Conservation (phyloP, 768 basidiomycete species). For the Lanmaoa rubissima region DNA sequence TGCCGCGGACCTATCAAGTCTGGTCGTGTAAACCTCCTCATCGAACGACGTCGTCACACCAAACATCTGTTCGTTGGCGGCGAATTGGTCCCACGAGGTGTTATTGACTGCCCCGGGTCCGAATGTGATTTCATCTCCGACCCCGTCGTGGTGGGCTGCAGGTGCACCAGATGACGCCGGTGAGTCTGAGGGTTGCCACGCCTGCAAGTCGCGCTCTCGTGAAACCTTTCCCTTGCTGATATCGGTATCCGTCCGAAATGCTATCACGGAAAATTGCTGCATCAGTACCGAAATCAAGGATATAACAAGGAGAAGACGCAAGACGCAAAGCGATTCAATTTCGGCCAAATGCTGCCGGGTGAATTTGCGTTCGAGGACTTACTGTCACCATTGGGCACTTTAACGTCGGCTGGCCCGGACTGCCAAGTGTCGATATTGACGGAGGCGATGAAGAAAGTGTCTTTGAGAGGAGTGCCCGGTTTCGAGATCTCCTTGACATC, state of each 20-base stretch:
- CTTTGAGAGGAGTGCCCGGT: slow-evolving; percentile 68
- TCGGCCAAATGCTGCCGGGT: background rate
- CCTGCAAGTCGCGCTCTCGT: slow-evolving; percentile 77
- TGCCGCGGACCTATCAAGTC: slow-evolving; percentile 76
- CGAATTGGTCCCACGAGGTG: slow-evolving; percentile 86
- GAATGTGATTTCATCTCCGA: slow-evolving; percentile 70
- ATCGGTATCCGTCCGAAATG: slow-evolving; percentile 81
- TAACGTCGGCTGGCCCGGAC: slow-evolving; percentile 72
- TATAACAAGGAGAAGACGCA: background rate
- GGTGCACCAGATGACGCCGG: slow-evolving; percentile 32
- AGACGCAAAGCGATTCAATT: background rate
- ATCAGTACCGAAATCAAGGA: slow-evolving; percentile 13
- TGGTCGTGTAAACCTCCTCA: slow-evolving; percentile 94
- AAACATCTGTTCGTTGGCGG: slow-evolving; percentile 88
- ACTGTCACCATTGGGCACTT: slow-evolving; percentile 71
- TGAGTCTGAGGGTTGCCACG: slow-evolving; percentile 56
- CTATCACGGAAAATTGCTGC: slow-evolving; percentile 35
- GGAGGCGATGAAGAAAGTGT: slow-evolving; percentile 64
- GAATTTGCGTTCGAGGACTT: slow-evolving; percentile 30
- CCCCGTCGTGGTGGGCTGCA: slow-evolving; percentile 26
- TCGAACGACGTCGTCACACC: slow-evolving; percentile 90
- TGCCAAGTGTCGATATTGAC: slow-evolving; percentile 72
- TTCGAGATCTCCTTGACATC: slow-evolving; percentile 72
- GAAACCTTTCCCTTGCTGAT: slow-evolving; percentile 56
- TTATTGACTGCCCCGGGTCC: slow-evolving; percentile 47